Evolutionary conservation across 768 basidiomycete genomes (phyloP), one percentile per base, ranked within the genome.

Genomic region (Lactarius pseudohatsudake): DNA sequence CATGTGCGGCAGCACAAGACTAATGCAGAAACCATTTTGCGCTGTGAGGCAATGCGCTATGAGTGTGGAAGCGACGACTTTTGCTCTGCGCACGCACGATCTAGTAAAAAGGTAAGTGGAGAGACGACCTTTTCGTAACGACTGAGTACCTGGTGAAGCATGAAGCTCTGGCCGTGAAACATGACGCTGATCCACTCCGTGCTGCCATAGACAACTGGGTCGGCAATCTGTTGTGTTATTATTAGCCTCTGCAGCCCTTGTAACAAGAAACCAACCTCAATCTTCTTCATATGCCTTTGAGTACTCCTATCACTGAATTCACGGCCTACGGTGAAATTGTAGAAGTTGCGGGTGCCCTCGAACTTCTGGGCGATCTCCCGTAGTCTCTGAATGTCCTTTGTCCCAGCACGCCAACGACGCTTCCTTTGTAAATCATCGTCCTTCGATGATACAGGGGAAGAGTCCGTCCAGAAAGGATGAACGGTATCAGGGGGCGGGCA

Each of bases 91-190:
- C 43, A 75, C 80, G 65, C 71, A 86, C 84, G 69, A 86, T 86
- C 84, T 85, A 26, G 60, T 50, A 68, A 41, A 68, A 68, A 55
- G 36, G 58, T 55, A 22, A 41, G 50, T 11, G 62, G 65, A 64
- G 38, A 59, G 59, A 41, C 50, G 2, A 59, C 47, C 36, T 26
- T n/a, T 30, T 32, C 53, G 61, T 16, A 9, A 56, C 56, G 70
- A 73, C 38, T n/a, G 78, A 82, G 61, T 72, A 95, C 95, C 82
- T 99, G 97, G 76, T 99, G 96, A 62, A 99, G 78, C 97, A 99
- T 98, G 76, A 99, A 99, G 72, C 93, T 95, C 76, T 99, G 97
- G 0, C 96, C 97, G 74, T 98, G 94, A 75, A 97, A 90, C 66
- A 91, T 80, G 22, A 98, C 88, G 55, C 90, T 91, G 54, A 98